Percentiles rank a stretch among this genome's conserved stretches.
Evolutionary conservation across 2,329 filamentous ascomycete genomes (phyloP).

Genomic region (Pestalotiopsis sp.): DNA sequence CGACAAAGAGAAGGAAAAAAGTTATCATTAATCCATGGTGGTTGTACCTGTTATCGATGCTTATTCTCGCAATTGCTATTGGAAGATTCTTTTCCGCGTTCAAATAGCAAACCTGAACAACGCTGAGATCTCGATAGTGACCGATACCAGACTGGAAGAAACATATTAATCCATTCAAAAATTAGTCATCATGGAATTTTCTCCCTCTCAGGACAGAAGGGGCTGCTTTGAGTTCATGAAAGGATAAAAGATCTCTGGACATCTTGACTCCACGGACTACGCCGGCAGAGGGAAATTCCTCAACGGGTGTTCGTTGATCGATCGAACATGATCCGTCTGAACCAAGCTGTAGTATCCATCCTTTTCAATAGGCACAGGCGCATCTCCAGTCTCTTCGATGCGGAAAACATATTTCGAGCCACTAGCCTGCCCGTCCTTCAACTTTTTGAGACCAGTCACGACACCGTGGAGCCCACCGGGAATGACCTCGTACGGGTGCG

Average conservation of each 20-base stretch:
- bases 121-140: too few relatives aligned
- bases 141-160: too few relatives aligned
- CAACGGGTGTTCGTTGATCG: not conserved
- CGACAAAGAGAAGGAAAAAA: too few relatives aligned
- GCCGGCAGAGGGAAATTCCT: not conserved
- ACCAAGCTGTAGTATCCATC: not conserved
- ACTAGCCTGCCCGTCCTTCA: constrained; percentile 37
- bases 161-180: too few relatives aligned
- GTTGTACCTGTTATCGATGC: too few relatives aligned
- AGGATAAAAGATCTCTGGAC: not conserved
- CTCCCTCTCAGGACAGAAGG: too few relatives aligned
- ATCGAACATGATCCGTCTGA: not conserved
- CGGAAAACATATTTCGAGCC: constrained; percentile 45
- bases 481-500: constrained; percentile 36
- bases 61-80: not conserved
- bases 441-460: constrained; percentile 32
- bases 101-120: not conserved
- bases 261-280: not conserved
- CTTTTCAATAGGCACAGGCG: not conserved
- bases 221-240: not conserved
- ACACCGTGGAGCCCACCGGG: constrained; percentile 34
- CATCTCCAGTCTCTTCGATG: constrained; percentile 25
- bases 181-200: not conserved
- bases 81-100: not conserved
- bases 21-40: too few relatives aligned